Conservation (phyloP, 2,329 filamentous ascomycete genomes). For the Colletotrichum costaricense region DNA sequence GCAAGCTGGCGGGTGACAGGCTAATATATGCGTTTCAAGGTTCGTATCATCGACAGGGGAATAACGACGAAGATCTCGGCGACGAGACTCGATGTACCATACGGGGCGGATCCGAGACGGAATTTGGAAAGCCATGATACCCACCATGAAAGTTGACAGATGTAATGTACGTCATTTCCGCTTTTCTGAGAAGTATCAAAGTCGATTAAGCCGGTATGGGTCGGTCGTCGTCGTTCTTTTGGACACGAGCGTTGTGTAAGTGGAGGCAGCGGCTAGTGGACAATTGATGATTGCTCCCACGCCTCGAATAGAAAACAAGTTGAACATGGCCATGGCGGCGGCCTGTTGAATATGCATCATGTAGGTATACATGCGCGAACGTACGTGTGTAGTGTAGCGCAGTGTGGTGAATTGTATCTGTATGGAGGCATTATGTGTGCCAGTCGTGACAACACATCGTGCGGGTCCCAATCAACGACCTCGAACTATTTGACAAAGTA, state of each 20-base stretch:
- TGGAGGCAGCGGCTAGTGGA: not conserved
- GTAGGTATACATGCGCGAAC: slow-evolving; percentile 14
- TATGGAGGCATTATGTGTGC: slow-evolving; percentile 38
- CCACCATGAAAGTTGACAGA: not conserved
- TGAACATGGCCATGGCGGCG: not conserved
- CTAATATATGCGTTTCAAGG: not conserved
- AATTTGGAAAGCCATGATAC: not conserved
- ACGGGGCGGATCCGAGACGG: not conserved
- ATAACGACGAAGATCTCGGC: not conserved
- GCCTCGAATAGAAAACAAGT: not conserved
- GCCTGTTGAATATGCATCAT: not conserved
- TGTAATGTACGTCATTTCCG: slow-evolving; percentile 8
- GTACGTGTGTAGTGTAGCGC: slow-evolving; percentile 24
- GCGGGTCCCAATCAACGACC: slow-evolving; percentile 32
- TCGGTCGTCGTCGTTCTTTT: slow-evolving; percentile 1
- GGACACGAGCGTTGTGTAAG: not conserved
- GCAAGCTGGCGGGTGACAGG: slow-evolving; percentile 2
- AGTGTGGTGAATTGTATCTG: slow-evolving; percentile 35
- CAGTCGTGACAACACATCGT: slow-evolving; percentile 36
- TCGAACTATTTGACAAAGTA: slow-evolving; percentile 44
- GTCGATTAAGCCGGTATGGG: not conserved
- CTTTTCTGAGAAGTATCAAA: not conserved
- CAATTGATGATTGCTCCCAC: not conserved
- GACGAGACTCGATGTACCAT: not conserved
- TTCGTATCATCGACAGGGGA: not conserved